These are phyloP conservation scores for Citrus trifoliata DNA, from an alignment of 345 rosid genomes.

Conservation along the genomic window DNA sequence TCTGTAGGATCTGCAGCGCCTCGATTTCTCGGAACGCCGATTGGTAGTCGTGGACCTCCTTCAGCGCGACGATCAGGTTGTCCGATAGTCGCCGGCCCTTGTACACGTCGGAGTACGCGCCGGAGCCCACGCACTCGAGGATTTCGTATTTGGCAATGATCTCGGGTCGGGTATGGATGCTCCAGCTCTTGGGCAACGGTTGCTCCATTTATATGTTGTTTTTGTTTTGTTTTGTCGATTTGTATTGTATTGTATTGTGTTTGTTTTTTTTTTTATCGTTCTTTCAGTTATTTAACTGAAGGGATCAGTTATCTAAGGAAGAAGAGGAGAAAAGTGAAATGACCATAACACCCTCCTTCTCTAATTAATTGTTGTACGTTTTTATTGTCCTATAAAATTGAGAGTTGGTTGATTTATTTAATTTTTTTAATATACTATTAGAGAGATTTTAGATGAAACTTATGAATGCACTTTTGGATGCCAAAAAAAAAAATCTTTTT, in stretches of 20 bases:
- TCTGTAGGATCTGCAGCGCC: slow-evolving; percentile 65
- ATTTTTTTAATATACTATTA: not conserved
- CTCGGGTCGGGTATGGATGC: slow-evolving; percentile 89
- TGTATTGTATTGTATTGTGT: not conserved
- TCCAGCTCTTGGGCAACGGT: slow-evolving; percentile 80
- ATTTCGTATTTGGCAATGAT: slow-evolving; percentile 80
- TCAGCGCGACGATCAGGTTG: slow-evolving; percentile 69
- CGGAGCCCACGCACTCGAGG: slow-evolving; percentile 84
- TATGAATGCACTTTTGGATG: no score
- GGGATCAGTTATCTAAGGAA: not conserved
- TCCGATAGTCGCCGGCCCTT: slow-evolving; percentile 76
- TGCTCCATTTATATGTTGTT: slow-evolving; percentile 31
- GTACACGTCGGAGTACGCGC: slow-evolving; percentile 93
- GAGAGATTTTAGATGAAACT: no score
- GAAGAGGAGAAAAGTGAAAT: not conserved
- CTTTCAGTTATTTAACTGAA: not conserved
- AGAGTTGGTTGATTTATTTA: no score
- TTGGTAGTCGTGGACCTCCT: slow-evolving; percentile 95
- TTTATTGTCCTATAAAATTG: not conserved
- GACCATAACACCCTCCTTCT: not conserved
- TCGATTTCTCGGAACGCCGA: slow-evolving; percentile 93
- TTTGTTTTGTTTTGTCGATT: not conserved
- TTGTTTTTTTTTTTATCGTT: no score
- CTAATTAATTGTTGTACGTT: not conserved
- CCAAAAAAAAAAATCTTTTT: no score